These are phyloP conservation scores for Clausena lansium DNA, from an alignment of 345 rosid genomes.

Conservation along the genomic window DNA sequence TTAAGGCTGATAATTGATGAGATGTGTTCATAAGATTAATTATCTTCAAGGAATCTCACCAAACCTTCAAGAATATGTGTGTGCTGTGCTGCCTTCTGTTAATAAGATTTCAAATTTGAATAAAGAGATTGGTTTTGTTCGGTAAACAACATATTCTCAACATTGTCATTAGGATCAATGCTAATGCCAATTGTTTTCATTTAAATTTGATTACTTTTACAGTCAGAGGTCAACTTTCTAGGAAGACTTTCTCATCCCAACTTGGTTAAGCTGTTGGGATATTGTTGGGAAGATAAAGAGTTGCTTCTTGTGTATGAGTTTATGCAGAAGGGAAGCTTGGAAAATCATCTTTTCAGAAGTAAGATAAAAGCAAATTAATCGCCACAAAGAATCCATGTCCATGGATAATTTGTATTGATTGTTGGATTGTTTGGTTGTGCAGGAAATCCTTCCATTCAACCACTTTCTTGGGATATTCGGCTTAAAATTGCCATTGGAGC, in stretches of 20 bases:
- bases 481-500: slow-evolving; percentile 78
- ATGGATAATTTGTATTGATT: neutral
- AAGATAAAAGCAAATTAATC: slow-evolving; percentile 27
- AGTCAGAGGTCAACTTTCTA: slow-evolving; percentile 83
- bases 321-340: slow-evolving; percentile 77
- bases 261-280: slow-evolving; percentile 72
- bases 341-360: slow-evolving; percentile 80
- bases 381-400: neutral
- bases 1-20: neutral
- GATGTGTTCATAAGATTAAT: neutral
- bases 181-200: neutral
- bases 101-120: neutral
- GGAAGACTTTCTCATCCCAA: slow-evolving; percentile 84
- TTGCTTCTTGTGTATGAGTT: slow-evolving; percentile 81
- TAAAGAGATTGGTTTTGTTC: neutral
- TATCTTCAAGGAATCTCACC: neutral
- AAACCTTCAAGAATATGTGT: neutral
- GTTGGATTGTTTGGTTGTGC: slow-evolving; percentile 15
- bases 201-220: slow-evolving; percentile 21
- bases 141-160: neutral
- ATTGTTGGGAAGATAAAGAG: slow-evolving; percentile 72
- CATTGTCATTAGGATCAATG: slow-evolving; percentile 2
- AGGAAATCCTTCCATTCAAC: slow-evolving; percentile 50
- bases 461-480: slow-evolving; percentile 81
- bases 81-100: neutral